Base-by-base conservation (phyloP, 495 filamentous ascomycete species). In the Cryomyces minteri region DNA sequence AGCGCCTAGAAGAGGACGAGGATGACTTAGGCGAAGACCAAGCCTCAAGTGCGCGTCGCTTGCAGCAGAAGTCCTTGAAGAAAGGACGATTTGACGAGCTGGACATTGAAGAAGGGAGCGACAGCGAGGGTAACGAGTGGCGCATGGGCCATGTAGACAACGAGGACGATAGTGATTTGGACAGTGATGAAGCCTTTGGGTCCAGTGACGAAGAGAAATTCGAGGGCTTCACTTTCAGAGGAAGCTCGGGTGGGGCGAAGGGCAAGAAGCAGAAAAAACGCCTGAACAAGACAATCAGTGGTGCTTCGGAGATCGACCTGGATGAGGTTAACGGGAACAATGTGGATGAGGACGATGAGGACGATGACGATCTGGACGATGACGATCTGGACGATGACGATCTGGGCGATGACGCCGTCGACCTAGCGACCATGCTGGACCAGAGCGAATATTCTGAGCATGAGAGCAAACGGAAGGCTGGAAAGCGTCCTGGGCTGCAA, bases 141-240 rank as follows among this genome's bases (percentile, higher is more conserved):
- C 80, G 70, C 51, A 58, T 92, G 34, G 84, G 84, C 41, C 70
- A 82, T 47, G 77, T 78, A 12, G 76, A 71, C 41, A 54, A 53
- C 10, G 62, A 64, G 40, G 55, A 56, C 25, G 62, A 64, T 43
- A 56, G 52, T n/a, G 60, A 82, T 69, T 46, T 96, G 41, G 86
- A 96, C 58, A 86, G 80, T 50, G 88, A 95, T 48, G 88, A 94
- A 57, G 88, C 88, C 32, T 81, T 95, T 68, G 88, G 87, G 6
- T 79, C 75, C 62, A 45, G 70, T 62, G 40, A 78, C 64, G 50
- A 73, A 70, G 53, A 62, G 58, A 51, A 45, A 42, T 65, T 63
- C 48, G 60, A 62, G 44, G 61, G 57, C 3, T 62, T 54, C 42
- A 51, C 54, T 25, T 61, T 60, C 51, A 47, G 61, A 31, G 61